Evolutionary conservation across 441 rosid genomes (phyloP).

Genomic region (Pelargonium hybrid): DNA sequence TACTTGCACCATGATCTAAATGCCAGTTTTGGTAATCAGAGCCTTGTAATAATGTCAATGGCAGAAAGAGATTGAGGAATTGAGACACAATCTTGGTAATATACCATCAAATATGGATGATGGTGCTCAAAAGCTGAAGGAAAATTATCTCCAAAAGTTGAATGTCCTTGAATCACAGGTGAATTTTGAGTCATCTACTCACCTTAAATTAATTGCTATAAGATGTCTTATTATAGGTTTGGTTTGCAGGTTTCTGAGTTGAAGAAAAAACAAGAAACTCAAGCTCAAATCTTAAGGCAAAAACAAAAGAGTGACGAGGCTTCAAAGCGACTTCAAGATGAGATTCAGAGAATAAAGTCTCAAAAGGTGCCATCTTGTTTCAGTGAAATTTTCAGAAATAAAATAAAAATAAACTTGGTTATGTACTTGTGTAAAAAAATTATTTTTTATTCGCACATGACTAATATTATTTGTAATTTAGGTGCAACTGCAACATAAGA

Average conservation of each 20-base stretch:
- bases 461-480: constrained; percentile 22
- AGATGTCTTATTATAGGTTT: constrained; percentile 8
- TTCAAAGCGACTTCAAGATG: constrained; percentile 70
- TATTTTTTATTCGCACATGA: background rate
- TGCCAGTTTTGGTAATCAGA: constrained; percentile 6
- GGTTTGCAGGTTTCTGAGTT: constrained; percentile 57
- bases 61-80: constrained; percentile 86
- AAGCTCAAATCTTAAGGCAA: constrained; percentile 84
- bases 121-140: constrained; percentile 75
- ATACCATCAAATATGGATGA: constrained; percentile 70
- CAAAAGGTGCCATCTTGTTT: constrained; percentile 50
- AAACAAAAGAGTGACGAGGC: constrained; percentile 96
- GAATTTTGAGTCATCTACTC: background rate
- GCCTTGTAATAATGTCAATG: constrained; percentile 18
- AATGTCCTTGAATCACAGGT: constrained; percentile 84
- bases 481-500: constrained; percentile 94
- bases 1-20: constrained; percentile 4
- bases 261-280: constrained; percentile 96
- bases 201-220: constrained; percentile 8
- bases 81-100: constrained; percentile 57
- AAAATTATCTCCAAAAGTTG: constrained; percentile 82
- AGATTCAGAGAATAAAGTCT: constrained; percentile 79
- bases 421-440: too few species aligned
- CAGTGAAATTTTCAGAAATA: too few species aligned
- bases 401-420: too few species aligned